Evolutionary conservation across 2,329 filamentous ascomycete species (phyloP).

Genomic region (Mycocentrospora acerina): DNA sequence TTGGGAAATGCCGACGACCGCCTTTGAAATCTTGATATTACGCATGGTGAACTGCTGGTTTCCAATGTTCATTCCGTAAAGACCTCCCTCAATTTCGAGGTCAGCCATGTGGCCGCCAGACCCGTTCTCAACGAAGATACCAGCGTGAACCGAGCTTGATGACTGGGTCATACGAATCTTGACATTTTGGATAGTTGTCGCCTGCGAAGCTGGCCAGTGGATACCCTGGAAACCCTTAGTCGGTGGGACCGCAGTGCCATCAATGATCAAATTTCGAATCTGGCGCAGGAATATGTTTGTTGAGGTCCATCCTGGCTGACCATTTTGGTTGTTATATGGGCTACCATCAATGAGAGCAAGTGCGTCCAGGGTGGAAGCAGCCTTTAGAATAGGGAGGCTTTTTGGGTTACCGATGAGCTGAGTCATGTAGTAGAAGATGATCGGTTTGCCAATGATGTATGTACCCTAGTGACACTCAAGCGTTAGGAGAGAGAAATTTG

Average conservation of each 20-base stretch:
- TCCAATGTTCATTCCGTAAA: constrained; percentile 47
- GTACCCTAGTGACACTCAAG: no score
- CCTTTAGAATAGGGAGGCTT: constrained; percentile 57
- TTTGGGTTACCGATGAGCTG: constrained; percentile 63
- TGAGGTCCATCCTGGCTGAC: constrained; percentile 48
- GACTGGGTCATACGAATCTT: constrained; percentile 45
- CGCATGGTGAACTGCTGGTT: constrained; percentile 61
- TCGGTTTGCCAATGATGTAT: constrained; percentile 53
- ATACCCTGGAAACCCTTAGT: constrained; percentile 49
- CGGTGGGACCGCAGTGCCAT: constrained; percentile 55
- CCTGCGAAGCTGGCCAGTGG: constrained; percentile 52
- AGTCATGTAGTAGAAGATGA: constrained; percentile 66
- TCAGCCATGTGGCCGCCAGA: constrained; percentile 52
- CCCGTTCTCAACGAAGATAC: constrained; percentile 51
- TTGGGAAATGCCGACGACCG: constrained; percentile 57
- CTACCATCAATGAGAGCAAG: constrained; percentile 62
- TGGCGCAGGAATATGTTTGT: constrained; percentile 67
- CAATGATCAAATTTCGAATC: constrained; percentile 65
- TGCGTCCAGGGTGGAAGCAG: constrained; percentile 54
- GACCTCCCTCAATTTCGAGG: constrained; percentile 48
- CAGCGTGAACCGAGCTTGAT: constrained; percentile 50
- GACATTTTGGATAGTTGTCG: constrained; percentile 51
- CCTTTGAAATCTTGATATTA: constrained; percentile 56
- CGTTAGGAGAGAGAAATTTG: no score
- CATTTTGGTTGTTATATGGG: constrained; percentile 47